phyloP scores from a whole-genome alignment of 2,329 filamentous ascomycete species.

The Fusarium annulatum region DNA sequence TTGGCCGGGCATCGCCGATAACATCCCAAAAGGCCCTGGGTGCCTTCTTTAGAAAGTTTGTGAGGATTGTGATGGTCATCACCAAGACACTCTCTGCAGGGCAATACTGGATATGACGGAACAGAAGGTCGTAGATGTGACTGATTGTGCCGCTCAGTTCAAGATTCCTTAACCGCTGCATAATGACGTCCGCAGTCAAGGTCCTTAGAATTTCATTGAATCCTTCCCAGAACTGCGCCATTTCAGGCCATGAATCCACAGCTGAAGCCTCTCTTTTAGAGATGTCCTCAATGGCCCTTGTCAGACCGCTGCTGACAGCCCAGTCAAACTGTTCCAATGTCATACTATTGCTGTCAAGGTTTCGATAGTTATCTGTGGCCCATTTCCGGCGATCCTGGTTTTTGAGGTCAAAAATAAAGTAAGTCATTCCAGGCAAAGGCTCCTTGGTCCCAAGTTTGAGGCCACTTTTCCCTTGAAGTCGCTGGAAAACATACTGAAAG shows the following conservation, averaged over 20 bases:
- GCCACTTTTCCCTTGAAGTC: slow-evolving; percentile 77
- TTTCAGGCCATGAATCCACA: slow-evolving; percentile 55
- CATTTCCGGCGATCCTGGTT: slow-evolving; percentile 66
- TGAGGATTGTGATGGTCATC: slow-evolving; percentile 76
- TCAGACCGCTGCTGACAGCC: slow-evolving; percentile 81
- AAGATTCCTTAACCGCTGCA: slow-evolving; percentile 81
- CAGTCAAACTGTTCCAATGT: slow-evolving; percentile 84
- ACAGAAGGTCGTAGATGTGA: slow-evolving; percentile 73
- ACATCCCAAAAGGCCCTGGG: slow-evolving; percentile 89
- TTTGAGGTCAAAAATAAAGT: slow-evolving; percentile 76
- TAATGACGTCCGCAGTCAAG: slow-evolving; percentile 78
- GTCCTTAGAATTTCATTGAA: slow-evolving; percentile 78
- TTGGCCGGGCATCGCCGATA: slow-evolving; percentile 82
- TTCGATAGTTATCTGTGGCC: slow-evolving; percentile 55
- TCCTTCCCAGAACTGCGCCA: slow-evolving; percentile 83
- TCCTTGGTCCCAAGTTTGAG: slow-evolving; percentile 78
- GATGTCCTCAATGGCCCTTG: slow-evolving; percentile 72
- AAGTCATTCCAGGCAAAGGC: slow-evolving; percentile 84
- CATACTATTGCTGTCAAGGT: slow-evolving; percentile 68
- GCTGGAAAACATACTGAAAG: slow-evolving; percentile 86
- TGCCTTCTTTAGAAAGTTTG: slow-evolving; percentile 77
- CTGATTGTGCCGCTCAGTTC: slow-evolving; percentile 71
- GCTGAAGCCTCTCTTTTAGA: slow-evolving; percentile 58
- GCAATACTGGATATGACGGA: slow-evolving; percentile 64
- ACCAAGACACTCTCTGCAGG: slow-evolving; percentile 69